Conservation (phyloP, 2,329 filamentous ascomycete species). For the Biscogniauxia marginata region DNA sequence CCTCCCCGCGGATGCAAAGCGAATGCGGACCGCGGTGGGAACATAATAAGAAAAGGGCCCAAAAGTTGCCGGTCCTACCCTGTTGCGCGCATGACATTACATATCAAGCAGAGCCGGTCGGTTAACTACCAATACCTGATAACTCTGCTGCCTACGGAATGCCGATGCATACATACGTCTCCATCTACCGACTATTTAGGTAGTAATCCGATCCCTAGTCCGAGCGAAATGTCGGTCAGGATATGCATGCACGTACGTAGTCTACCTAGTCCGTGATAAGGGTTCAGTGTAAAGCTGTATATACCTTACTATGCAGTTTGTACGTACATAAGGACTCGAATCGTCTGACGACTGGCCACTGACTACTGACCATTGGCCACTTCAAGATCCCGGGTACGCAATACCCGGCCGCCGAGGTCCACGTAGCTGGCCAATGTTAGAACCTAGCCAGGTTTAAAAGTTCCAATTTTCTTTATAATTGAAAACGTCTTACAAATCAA, state of each 20-base stretch:
- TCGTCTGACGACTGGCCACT: too few relatives aligned
- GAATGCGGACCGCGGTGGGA: background rate
- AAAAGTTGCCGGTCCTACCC: background rate
- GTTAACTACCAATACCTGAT: background rate
- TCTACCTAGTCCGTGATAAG: background rate
- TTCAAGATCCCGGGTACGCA: too few relatives aligned
- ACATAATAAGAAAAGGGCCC: background rate
- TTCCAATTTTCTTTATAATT: too few relatives aligned
- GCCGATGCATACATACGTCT: background rate
- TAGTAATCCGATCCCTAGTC: background rate
- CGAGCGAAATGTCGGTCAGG: slow-evolving; percentile 1
- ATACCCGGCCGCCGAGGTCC: too few relatives aligned
- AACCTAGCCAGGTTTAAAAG: too few relatives aligned
- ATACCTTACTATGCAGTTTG: background rate
- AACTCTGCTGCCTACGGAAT: background rate
- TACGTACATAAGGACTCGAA: background rate
- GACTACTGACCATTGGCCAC: too few relatives aligned
- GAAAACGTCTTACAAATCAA: background rate
- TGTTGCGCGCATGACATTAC: background rate
- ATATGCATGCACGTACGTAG: background rate
- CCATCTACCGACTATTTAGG: background rate
- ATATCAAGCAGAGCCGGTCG: background rate
- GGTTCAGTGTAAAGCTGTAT: background rate
- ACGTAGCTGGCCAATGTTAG: too few relatives aligned
- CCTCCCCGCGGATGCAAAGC: background rate